These are phyloP conservation scores for Thalassiosira profunda DNA, from an alignment of 108 stramenopile genomes.

Conservation along the genomic window DNA sequence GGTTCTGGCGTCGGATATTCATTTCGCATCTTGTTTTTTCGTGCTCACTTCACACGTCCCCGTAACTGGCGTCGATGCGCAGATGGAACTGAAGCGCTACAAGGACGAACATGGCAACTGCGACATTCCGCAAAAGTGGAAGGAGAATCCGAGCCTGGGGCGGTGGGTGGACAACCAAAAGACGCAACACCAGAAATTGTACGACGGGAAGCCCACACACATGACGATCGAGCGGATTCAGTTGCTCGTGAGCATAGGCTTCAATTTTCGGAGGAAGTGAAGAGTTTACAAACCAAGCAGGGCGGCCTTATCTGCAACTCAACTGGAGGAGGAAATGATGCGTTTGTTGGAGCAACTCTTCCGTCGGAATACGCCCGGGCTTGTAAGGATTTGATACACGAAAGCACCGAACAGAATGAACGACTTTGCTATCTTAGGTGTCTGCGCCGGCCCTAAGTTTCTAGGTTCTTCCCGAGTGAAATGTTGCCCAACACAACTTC, in stretches of 20 bases:
- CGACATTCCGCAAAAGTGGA: slow-evolving; percentile 48
- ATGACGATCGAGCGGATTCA: slow-evolving; percentile 49
- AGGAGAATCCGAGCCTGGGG: slow-evolving; percentile 35
- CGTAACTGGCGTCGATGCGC: neutral
- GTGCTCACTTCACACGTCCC: neutral
- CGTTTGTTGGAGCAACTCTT: too few relatives aligned
- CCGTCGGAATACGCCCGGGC: too few relatives aligned
- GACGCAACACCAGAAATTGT: slow-evolving; percentile 43
- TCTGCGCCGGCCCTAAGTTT: too few relatives aligned
- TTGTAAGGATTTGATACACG: too few relatives aligned
- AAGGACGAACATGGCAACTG: slow-evolving; percentile 40
- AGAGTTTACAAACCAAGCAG: too few relatives aligned
- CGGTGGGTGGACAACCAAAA: slow-evolving; percentile 52
- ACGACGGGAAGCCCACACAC: slow-evolving; percentile 43
- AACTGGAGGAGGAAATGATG: too few relatives aligned
- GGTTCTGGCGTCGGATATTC: neutral
- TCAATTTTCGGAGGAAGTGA: slow-evolving; percentile 18
- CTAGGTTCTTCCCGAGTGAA: too few relatives aligned
- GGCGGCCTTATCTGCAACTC: too few relatives aligned
- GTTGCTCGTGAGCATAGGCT: slow-evolving; percentile 22
- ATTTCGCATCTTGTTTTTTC: neutral
- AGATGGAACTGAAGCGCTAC: slow-evolving; percentile 36
- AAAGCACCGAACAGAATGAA: too few relatives aligned
- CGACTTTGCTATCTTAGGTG: too few relatives aligned
- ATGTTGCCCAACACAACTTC: too few relatives aligned